Evolutionary conservation across 441 rosid genomes (phyloP), one percentile per base, ranked within the genome.

Genomic region (Metrosideros polymorpha): DNA sequence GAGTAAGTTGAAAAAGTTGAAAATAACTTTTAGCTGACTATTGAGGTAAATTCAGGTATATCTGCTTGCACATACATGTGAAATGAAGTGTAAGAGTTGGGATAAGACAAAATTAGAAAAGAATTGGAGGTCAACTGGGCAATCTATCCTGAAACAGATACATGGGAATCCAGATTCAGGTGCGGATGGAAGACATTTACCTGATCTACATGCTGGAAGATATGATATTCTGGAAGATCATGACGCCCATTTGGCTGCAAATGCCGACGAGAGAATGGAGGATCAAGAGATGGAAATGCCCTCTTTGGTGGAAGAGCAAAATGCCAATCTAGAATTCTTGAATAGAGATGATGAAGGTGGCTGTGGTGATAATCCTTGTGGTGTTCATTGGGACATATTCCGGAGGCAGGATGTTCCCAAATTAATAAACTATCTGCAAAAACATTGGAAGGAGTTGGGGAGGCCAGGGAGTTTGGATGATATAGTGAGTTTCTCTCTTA

Each of bases 311-410:
- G 89, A 88, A 66, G 91, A 83, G 84, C 85, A 85, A 88, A 82
- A 79, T 85, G 66, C 83, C 42, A 82, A 86, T 55, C 84, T 75
- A 85, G 87, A 87, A 53, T 82, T 19, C 79, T 86, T 85, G 45
- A 82, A 86, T 76, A 85, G 88, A 82, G 86, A 84, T 57, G 32
- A 82, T 43, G 88, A 59, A 88, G 90, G 88, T 86, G 47, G 89
- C 76, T 55, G 89, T 83, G 86, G 86, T n/a, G 86, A 86, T 77
- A 88, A 88, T 89, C 85, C 51, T 85, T 86, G 93, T 3, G 97
- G 98, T 88, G 93, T 91, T 61, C 89, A 82, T 85, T 96, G 99
- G 99, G 98, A 96, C 85, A 91, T 98, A 89, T 98, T 98, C 59
- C 90, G 92, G 85, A 94, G 94, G 88, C 94, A 93, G 91, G 99